Evolutionary conservation across 2,329 filamentous ascomycete genomes (phyloP), one percentile per base, ranked within the genome.

Genomic region (Talaromyces sp.): DNA sequence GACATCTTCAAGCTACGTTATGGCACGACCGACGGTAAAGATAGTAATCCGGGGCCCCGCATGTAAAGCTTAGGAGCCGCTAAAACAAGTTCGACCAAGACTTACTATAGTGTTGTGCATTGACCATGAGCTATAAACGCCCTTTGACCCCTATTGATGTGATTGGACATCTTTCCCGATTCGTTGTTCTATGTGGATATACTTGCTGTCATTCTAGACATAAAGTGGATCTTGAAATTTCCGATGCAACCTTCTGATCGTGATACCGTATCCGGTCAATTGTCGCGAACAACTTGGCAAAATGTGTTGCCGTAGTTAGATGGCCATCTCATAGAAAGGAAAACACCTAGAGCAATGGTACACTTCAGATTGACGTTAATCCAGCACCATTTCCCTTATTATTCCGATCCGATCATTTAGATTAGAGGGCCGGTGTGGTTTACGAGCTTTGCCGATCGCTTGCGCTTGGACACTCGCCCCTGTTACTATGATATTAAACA

Each of bases 41-140:
- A 56, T 35, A n/a, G n/a, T n/a, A 41, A 49, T 50, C 53, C 43
- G 49, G 49, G 53, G 49, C 53, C 53, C 53, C 53, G 49, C 53
- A 45, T 50, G 33, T 19, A 49, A 32, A 40, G 16, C 20, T 17
- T 30, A 27, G 24, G 27, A 16, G 10, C 14, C 13, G 16, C 14
- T 32, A 8, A 22, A 32, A 32, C 3, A 24, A n/a, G 4, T 32
- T 37, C 36, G 20, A 11, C 36, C 36, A 39, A 13, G 36, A n/a
- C 20, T 20, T 4, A n/a, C 10, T 17, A 16, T 4, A 16, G 9
- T 16, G 33, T 8, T 13, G 35, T 39, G 52, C 47, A 51, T 49
- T 54, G 52, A 54, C 52, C 37, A 54, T 19, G 37, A n/a, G 50
- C 35, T 52, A 41, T 17, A 8, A 20, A n/a, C 30, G 35, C 17